phyloP scores from a whole-genome alignment of 2,329 filamentous ascomycete species.

The Pestalotiopsis fici region DNA sequence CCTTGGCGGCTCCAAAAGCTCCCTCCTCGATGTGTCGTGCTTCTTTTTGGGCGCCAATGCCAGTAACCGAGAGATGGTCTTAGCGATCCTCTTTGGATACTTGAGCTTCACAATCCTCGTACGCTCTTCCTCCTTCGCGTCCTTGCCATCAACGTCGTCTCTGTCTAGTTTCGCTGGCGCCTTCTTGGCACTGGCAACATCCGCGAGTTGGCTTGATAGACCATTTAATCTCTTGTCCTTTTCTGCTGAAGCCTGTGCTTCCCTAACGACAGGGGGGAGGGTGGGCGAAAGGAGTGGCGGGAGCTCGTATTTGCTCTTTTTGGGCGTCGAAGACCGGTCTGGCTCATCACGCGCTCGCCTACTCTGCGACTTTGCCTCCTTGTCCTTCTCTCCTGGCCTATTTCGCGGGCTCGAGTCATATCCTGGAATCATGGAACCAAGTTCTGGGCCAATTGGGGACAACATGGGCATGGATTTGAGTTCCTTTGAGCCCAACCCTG shows the following conservation, averaged over 20 bases:
- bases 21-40: conserved; percentile 37
- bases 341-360: conserved; percentile 29
- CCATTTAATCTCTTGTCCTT: conserved; percentile 27
- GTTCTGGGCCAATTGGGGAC: conserved; percentile 43
- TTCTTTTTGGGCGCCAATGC: conserved; percentile 42
- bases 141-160: conserved; percentile 33
- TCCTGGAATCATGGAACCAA: background rate
- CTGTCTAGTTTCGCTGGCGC: conserved; percentile 27
- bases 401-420: conserved; percentile 14
- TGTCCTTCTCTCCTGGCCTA: conserved; percentile 35
- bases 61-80: conserved; percentile 47
- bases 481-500: conserved; percentile 22
- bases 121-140: conserved; percentile 32
- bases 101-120: conserved; percentile 46
- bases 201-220: conserved; percentile 30
- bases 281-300: conserved; percentile 58
- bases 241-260: conserved; percentile 27
- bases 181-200: conserved; percentile 34
- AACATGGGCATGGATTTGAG: conserved; percentile 49
- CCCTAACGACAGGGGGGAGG: conserved; percentile 52
- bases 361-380: conserved; percentile 23
- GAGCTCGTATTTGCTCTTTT: conserved; percentile 37
- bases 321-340: conserved; percentile 35
- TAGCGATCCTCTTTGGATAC: conserved; percentile 47
- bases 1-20: conserved; percentile 25